Evolutionary conservation across 1,284 basidiomycete genomes (phyloP).

Genomic region (Boletus coffeatus): DNA sequence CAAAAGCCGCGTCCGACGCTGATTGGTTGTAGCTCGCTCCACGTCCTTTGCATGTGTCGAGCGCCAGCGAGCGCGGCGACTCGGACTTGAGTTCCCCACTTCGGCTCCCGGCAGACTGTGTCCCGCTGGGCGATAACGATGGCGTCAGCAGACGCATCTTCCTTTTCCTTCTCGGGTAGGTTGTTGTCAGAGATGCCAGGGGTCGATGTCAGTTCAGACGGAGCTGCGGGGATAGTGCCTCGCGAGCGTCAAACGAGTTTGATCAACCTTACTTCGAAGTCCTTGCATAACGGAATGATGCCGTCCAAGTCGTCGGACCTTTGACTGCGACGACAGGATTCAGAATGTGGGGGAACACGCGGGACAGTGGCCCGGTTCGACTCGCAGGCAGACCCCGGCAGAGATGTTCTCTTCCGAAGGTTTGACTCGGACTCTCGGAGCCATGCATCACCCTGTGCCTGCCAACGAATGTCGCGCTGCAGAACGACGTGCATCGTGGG

Average conservation of each 20-base stretch:
- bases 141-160: constrained; percentile 18
- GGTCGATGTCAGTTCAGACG: constrained; percentile 46
- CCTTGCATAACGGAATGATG: constrained; percentile 62
- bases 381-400: constrained; percentile 60
- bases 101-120: constrained; percentile 7
- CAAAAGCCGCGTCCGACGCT: constrained; percentile 53
- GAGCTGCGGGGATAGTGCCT: constrained; percentile 16
- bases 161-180: constrained; percentile 42
- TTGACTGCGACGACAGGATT: constrained; percentile 82
- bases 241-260: constrained; percentile 73
- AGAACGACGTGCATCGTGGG: not conserved
- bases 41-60: constrained; percentile 34
- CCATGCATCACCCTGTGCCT: constrained; percentile 55
- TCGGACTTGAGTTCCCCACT: constrained; percentile 14
- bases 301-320: constrained; percentile 68
- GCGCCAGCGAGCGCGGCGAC: constrained; percentile 25
- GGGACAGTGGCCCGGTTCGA: constrained; percentile 52
- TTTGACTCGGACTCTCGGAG: constrained; percentile 30
- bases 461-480: constrained; percentile 7
- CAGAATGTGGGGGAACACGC: constrained; percentile 57
- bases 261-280: constrained; percentile 75
- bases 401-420: constrained; percentile 42
- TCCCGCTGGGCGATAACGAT: constrained; percentile 30
- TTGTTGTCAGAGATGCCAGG: constrained; percentile 45
- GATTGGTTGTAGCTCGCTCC: constrained; percentile 41